Percentiles rank a stretch among this genome's conserved stretches.
Evolutionary conservation across 2,329 filamentous ascomycete genomes (phyloP).

Genomic region (Ramichloridium luteum): DNA sequence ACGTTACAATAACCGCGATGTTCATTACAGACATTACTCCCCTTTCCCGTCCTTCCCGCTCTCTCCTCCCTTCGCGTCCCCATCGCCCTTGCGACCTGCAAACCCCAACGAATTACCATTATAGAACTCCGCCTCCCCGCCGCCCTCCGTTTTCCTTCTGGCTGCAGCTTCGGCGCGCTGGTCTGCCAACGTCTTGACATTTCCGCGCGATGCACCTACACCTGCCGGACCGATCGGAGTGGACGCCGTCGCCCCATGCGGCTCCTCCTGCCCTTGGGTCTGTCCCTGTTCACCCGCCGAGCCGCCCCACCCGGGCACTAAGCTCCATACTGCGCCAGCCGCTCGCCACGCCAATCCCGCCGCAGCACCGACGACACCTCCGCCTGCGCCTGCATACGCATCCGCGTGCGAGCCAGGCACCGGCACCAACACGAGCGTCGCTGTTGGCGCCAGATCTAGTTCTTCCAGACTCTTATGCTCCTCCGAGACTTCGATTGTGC

Average conservation of each 20-base stretch:
- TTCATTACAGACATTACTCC: too few species aligned
- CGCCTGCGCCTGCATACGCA: conserved; percentile 39
- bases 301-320: conserved; percentile 4
- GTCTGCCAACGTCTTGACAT: conserved; percentile 36
- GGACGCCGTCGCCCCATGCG: conserved; percentile 6
- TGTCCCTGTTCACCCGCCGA: conserved; percentile 10
- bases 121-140: conserved; percentile 57
- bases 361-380: conserved; percentile 15
- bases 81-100: conserved; percentile 40
- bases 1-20: too few species aligned
- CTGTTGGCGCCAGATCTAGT: conserved; percentile 63
- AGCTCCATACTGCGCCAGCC: not conserved
- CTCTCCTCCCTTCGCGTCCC: conserved; percentile 28
- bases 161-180: conserved; percentile 25
- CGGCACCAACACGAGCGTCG: conserved; percentile 71
- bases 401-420: conserved; percentile 49
- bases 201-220: conserved; percentile 20
- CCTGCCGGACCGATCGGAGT: conserved; percentile 4
- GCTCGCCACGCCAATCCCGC: not conserved
- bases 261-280: conserved; percentile 14
- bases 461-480: conserved; percentile 57
- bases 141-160: conserved; percentile 24
- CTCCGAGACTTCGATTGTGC: conserved; percentile 60
- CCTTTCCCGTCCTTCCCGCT: conserved; percentile 7
- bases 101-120: conserved; percentile 76